phyloP scores from a whole-genome alignment of 176 grass and related monocot genomes.

The Rhynchospora breviuscula region DNA sequence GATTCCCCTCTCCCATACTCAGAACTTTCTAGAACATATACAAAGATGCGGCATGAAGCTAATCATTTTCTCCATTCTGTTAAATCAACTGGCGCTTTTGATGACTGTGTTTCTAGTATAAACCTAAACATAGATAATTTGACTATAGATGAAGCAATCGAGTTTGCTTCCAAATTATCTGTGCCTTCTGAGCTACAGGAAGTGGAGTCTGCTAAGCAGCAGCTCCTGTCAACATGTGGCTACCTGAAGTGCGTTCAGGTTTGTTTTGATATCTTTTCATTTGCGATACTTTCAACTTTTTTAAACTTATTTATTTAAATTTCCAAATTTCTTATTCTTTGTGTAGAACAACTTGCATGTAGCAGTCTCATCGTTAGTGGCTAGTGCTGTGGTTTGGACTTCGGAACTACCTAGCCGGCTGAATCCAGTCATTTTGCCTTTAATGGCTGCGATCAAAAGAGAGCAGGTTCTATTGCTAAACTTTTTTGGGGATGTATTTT shows the following conservation, averaged over 20 bases:
- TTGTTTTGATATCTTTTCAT: slow-evolving; percentile 10
- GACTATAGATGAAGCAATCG: slow-evolving; percentile 72
- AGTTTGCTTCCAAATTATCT: slow-evolving; percentile 60
- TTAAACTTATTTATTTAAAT: slow-evolving; percentile 12
- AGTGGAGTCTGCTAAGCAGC: slow-evolving; percentile 80
- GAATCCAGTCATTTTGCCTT: slow-evolving; percentile 96
- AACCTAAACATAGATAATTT: slow-evolving; percentile 47
- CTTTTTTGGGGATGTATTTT: slow-evolving; percentile 14
- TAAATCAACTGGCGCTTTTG: slow-evolving; percentile 54
- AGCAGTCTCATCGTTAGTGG: slow-evolving; percentile 79
- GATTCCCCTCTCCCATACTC: slow-evolving; percentile 63
- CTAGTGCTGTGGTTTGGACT: slow-evolving; percentile 91
- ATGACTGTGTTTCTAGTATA: slow-evolving; percentile 46
- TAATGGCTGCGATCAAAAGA: slow-evolving; percentile 98
- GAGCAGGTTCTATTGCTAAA: slow-evolving; percentile 55
- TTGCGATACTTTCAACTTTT: slow-evolving; percentile 5
- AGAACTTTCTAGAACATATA: slow-evolving; percentile 90
- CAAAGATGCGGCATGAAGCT: slow-evolving; percentile 82
- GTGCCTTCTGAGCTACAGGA: slow-evolving; percentile 63
- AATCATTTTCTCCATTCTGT: slow-evolving; percentile 44
- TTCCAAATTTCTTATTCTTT: slow-evolving; percentile 1
- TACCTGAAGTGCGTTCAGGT: slow-evolving; percentile 99
- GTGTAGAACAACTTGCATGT: slow-evolving; percentile 98
- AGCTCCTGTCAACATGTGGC: slow-evolving; percentile 72
- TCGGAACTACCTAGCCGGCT: slow-evolving; percentile 68